Conservation (phyloP, 768 basidiomycete species). For the Tricholoma furcatifolium region DNA sequence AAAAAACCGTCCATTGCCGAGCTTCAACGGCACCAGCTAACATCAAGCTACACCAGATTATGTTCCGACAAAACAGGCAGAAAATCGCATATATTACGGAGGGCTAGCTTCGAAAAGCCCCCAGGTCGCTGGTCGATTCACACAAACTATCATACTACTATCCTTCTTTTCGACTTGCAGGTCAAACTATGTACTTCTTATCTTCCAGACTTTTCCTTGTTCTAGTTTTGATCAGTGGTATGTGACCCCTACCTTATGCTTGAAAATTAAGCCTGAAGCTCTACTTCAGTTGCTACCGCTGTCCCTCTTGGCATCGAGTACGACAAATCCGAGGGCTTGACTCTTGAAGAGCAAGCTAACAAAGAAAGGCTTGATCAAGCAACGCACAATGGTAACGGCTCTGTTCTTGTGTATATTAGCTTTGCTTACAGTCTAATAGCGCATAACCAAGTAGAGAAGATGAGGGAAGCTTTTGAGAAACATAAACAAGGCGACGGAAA, state of each 20-base stretch:
- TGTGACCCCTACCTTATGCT: background rate
- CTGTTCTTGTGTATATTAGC: background rate
- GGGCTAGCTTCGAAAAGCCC: background rate
- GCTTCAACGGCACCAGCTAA: too few relatives aligned
- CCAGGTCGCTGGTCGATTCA: constrained; percentile 1
- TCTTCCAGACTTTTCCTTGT: background rate
- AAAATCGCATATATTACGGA: background rate
- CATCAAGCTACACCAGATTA: too few relatives aligned
- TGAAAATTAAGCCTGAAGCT: background rate
- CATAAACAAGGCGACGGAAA: background rate
- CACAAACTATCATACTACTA: background rate
- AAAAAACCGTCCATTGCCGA: too few relatives aligned
- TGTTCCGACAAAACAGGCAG: too few relatives aligned
- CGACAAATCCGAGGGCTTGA: background rate
- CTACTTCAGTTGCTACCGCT: background rate
- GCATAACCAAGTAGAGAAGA: background rate
- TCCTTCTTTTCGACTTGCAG: background rate
- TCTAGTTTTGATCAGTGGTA: background rate
- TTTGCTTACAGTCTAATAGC: background rate
- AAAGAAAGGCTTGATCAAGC: background rate
- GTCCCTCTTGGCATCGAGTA: background rate
- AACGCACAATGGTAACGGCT: background rate
- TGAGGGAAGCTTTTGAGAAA: background rate
- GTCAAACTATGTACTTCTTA: background rate
- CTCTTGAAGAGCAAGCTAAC: background rate